Evolutionary conservation across 2,329 filamentous ascomycete species (phyloP), one percentile per base, ranked within the genome.

Genomic region (Sarocladium kiliense): DNA sequence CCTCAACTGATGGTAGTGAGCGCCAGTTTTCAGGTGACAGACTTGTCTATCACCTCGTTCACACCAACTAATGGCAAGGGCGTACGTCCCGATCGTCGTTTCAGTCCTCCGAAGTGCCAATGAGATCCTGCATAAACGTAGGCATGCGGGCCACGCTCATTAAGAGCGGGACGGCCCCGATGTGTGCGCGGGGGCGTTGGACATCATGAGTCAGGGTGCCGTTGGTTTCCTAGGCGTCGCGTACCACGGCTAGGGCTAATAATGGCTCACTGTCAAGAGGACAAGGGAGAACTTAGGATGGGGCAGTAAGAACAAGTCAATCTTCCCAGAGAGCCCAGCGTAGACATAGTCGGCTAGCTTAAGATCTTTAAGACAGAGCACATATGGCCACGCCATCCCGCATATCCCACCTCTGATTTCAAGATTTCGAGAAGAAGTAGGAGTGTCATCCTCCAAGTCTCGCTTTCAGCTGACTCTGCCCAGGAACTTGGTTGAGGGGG

Each of bases 141-240:
- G 25, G 7, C 12, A 39, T 27, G 44, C 44, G 25, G 44, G 44
- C 44, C 25, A 27, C 5, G 5, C 12, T 26, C 23, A 9, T 47
- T 16, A 7, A n/a, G 3, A 27, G 44, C 25, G 44, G 44, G 44
- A 47, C 44, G n/a, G 16, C 7, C 44, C 44, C 25, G 44, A n/a
- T 7, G 44, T 3, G 23, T n/a, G n/a, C n/a, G n/a, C n/a, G 44
- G 44, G 44, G 11, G 23, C 14, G n/a, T 47, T 47, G 14, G 7
- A 26, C 44, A 47, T 30, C 44, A 27, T 47, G 44, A 47, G 44
- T 47, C 44, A 47, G 44, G 23, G 44, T 7, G 10, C 44, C 25
- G 12, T 26, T 23, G 12, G 44, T 7, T 30, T 23, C 27, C 23
- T 47, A n/a, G 23, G 21, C n/a, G 25, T 47, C 44, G 44, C 44